phyloP scores from a whole-genome alignment of 2,329 filamentous ascomycete species.

The Akanthomyces dipterigenus region DNA sequence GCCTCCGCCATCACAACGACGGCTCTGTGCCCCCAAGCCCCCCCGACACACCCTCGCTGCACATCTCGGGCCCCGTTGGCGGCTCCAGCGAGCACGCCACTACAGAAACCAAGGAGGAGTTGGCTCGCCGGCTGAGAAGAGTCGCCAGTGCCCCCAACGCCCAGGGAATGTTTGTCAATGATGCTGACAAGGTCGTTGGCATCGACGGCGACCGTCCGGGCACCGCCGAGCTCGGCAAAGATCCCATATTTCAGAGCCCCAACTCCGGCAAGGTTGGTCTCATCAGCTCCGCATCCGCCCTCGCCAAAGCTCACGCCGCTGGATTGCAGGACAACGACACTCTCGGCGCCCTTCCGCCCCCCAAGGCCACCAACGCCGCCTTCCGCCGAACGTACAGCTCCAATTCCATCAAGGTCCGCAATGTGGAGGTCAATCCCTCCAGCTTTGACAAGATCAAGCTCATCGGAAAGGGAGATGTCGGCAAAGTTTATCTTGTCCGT shows the following conservation, averaged over 20 bases:
- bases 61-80: slow-evolving; percentile 62
- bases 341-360: slow-evolving; percentile 57
- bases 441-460: slow-evolving; percentile 99
- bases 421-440: slow-evolving; percentile 89
- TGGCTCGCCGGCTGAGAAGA: slow-evolving; percentile 84
- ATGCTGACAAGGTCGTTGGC: slow-evolving; percentile 22
- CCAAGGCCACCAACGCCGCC: slow-evolving; percentile 56
- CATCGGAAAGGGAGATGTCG: slow-evolving; percentile 97
- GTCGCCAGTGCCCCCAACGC: slow-evolving; percentile 97
- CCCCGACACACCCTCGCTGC: slow-evolving; percentile 78
- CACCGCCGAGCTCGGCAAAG: slow-evolving; percentile 81
- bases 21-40: slow-evolving; percentile 88
- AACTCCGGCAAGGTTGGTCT: slow-evolving; percentile 36
- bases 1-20: slow-evolving; percentile 89
- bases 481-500: slow-evolving; percentile 93
- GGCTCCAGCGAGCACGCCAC: slow-evolving; percentile 60
- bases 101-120: slow-evolving; percentile 81
- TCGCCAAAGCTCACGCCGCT: slow-evolving; percentile 28
- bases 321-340: slow-evolving; percentile 40
- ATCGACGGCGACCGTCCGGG: slow-evolving; percentile 62
- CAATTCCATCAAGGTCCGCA: slow-evolving; percentile 96
- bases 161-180: slow-evolving; percentile 73
- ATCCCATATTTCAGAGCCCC: slow-evolving; percentile 54
- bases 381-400: slow-evolving; percentile 97
- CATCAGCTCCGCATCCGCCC: slow-evolving; percentile 26